Evolutionary conservation across 306 rosid species (phyloP), one percentile per base, ranked within the genome.

Genomic region (Cucumis cinereus): DNA sequence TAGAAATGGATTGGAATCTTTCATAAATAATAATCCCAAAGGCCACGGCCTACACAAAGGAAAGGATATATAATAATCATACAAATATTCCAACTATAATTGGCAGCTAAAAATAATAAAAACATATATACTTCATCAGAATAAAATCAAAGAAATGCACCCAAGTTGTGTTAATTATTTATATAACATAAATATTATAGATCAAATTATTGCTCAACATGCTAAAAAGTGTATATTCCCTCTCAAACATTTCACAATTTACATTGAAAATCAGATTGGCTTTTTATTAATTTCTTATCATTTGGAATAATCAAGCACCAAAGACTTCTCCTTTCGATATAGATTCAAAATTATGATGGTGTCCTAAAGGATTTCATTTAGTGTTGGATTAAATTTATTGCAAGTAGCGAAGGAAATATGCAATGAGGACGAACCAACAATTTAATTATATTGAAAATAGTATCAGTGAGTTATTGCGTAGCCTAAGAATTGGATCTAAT

Each of bases 401-500:
- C 87, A 86, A 85, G 86, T 86, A 81, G 89, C 77, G 24, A 2
- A 50, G 7, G 36, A 63, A 73, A 63, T 63, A 73, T 62, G 82
- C 24, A 77, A 66, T 63, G 79, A 43, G 52, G 5, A 63, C 76
- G 36, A 15, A 58, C 71, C 60, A 77, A 76, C n/a, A 84, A 80
- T 63, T 76, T 17, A 58, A 20, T 77, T 52, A 78, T 81, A 71
- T 80, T 80, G 88, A 81, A 36, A 68, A 79, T 50, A 30, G 91
- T 83, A 87, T 84, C 77, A 60, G 69, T 77, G 64, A 75, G 60
- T 71, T 72, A 74, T 76, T 80, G 74, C 77, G 82, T 75, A 82
- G 58, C 45, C 67, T 63, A 56, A 43, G 84, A 76, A 86, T 81
- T 79, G 79, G 79, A 92, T 90, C 96, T 86, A 85, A 90, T 90